Conservation (phyloP, 23 red algal species). For the Gracilaria domingensis region DNA sequence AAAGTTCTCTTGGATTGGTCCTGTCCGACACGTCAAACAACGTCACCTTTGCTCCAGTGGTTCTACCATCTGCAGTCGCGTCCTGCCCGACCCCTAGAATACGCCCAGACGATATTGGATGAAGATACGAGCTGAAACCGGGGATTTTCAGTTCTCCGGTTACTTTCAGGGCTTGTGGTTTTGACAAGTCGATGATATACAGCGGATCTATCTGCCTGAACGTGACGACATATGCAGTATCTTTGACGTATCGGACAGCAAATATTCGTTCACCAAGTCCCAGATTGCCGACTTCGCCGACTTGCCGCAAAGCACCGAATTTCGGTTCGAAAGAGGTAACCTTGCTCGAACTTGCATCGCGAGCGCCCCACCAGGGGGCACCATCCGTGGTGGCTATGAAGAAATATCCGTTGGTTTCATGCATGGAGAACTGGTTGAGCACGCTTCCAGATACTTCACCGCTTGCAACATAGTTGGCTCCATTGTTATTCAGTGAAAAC, state of each 20-base stretch:
- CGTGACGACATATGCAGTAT: conserved; percentile 69
- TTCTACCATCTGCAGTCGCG: conserved; percentile 27
- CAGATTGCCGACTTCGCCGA: conserved; percentile 64
- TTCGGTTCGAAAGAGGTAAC: conserved; percentile 13
- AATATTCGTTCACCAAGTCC: conserved; percentile 70
- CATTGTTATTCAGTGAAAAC: conserved; percentile 37
- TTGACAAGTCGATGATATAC: conserved; percentile 64
- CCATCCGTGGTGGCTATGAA: conserved; percentile 78
- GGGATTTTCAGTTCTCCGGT: conserved; percentile 77
- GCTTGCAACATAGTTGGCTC: conserved; percentile 56
- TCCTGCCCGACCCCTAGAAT: conserved; percentile 76
- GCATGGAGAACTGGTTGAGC: conserved; percentile 78
- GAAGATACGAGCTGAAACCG: conserved; percentile 67
- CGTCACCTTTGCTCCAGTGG: conserved; percentile 64
- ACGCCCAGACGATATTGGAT: conserved; percentile 40
- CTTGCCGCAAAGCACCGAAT: neutral
- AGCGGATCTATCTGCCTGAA: conserved; percentile 71
- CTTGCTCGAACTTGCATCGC: conserved; percentile 47
- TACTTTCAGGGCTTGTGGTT: conserved; percentile 45
- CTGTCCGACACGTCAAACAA: conserved; percentile 65
- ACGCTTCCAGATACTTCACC: conserved; percentile 52
- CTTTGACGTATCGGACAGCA: conserved; percentile 57
- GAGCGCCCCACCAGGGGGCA: conserved; percentile 54
- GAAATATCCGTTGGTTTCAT: conserved; percentile 54
- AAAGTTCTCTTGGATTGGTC: conserved; percentile 50